A percentile compares a stretch with the other conserved stretches of the same genome.
Evolutionary conservation across 768 basidiomycete genomes (phyloP).

Genomic region (Suillus alpinus): DNA sequence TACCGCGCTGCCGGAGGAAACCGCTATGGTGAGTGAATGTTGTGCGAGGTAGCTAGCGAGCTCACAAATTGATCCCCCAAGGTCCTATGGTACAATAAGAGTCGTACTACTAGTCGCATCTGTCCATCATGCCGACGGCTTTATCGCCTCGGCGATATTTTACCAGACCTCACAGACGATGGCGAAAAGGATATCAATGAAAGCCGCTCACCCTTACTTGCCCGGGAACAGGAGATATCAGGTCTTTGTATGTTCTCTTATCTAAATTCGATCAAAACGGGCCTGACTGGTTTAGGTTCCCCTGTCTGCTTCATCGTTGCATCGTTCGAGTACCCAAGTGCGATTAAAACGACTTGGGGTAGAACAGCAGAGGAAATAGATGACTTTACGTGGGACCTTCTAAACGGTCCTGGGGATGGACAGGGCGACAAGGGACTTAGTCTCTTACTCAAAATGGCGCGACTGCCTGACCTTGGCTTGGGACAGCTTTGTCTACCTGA

Average conservation of each 20-base stretch:
- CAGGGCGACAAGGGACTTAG: slow-evolving; percentile 44
- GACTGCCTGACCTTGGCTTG: slow-evolving; percentile 70
- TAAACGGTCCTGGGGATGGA: slow-evolving; percentile 43
- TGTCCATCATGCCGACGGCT: slow-evolving; percentile 78
- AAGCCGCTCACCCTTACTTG: slow-evolving; percentile 38
- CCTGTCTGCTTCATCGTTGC: slow-evolving; percentile 75
- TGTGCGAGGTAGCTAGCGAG: neutral
- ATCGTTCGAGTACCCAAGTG: slow-evolving; percentile 58
- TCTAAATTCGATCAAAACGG: neutral
- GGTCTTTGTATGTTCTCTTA: slow-evolving; percentile 60
- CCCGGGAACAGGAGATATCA: slow-evolving; percentile 67
- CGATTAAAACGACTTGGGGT: slow-evolving; percentile 70
- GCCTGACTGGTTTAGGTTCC: slow-evolving; percentile 53
- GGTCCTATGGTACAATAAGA: slow-evolving; percentile 88
- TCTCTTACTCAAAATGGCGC: slow-evolving; percentile 73
- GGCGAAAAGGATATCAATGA: slow-evolving; percentile 14
- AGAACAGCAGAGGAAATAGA: slow-evolving; percentile 65
- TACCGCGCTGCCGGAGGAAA: slow-evolving; percentile 68
- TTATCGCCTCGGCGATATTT: slow-evolving; percentile 65
- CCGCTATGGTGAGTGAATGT: slow-evolving; percentile 63
- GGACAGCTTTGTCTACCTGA: slow-evolving; percentile 50
- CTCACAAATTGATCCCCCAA: slow-evolving; percentile 23
- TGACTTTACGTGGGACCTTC: slow-evolving; percentile 58
- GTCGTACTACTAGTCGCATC: slow-evolving; percentile 62
- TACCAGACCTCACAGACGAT: slow-evolving; percentile 46